Evolutionary conservation across 805 yeast species (phyloP), one percentile per base, ranked within the genome.

Genomic region (Kazachstania psychrophila): DNA sequence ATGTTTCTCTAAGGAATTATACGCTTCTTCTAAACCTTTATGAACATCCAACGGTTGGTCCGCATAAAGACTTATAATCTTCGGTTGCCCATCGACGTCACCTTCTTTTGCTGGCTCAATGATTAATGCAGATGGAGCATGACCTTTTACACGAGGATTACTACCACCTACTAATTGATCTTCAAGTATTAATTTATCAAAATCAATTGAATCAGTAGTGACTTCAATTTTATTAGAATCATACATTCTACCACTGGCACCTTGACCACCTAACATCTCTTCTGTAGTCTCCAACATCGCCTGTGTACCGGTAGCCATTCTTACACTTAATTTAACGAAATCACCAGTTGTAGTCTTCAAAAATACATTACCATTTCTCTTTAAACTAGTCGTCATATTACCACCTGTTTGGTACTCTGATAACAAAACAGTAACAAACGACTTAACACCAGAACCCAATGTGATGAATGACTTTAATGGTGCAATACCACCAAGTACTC

Each of bases 281-380:
- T 87, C 96, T 0, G 94, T 78, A 36, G 72, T 75, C 47, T 87
- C 96, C 30, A 88, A 58, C 2, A 84, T 58, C 0, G 78, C 75
- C 50, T 87, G 96, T 0, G 95, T 83, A 0, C 96, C 96, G 8
- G 87, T 79, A 1, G 94, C 88, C 20, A 88, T 53, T 48, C 81
- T 85, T 0, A 83, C 89, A 1, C 96, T 95, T 31, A 88, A 65
- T 47, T 80, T 79, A 31, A 88, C 64, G 23, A 87, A 58, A 54
- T 88, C 96, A 39, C 79, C 81, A 3, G 92, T 73, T 0, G 96
- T 80, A 3, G 81, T 77, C 47, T 71, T 77, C 2, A 88, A 77
- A 59, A 88, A 86, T 6, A 76, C 68, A 37, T 65, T 59, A 0
- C 88, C 79, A 2, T 94, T 94, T 45, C 78, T 78, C 48, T 83